These are phyloP conservation scores for Apophysomyces sp. DNA, from an alignment of 371 early-diverging fungal species.

Conservation along the genomic window DNA sequence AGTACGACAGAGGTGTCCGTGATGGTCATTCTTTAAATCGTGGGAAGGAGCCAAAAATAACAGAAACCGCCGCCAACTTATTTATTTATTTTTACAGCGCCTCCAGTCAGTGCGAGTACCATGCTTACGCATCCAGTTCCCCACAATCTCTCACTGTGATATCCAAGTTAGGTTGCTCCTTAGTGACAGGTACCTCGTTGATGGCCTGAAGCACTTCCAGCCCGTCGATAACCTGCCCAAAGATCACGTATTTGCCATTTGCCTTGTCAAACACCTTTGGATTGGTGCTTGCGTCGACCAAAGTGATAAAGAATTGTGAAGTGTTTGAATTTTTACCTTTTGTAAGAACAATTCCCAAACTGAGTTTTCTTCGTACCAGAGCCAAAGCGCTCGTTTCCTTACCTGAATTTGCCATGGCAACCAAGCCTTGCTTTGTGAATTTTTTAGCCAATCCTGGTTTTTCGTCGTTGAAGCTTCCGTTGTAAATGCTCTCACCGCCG, in stretches of 20 bases:
- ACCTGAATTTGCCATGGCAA: constrained; percentile 85
- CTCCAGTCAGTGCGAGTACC: neutral
- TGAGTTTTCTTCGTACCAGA: no score
- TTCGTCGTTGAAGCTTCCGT: constrained; percentile 72
- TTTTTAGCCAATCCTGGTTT: constrained; percentile 56
- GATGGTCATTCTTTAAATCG: neutral
- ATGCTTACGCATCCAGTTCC: constrained; percentile 9
- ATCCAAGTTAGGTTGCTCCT: constrained; percentile 36
- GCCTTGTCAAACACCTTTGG: constrained; percentile 54
- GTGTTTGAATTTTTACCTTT: constrained; percentile 80
- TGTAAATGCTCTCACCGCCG: constrained; percentile 74
- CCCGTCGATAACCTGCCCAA: constrained; percentile 68
- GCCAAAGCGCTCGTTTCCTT: neutral
- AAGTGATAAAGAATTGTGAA: constrained; percentile 80
- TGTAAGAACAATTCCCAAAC: neutral
- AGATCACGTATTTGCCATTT: constrained; percentile 79
- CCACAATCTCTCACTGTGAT: constrained; percentile 46
- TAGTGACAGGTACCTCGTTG: constrained; percentile 36
- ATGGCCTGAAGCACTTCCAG: constrained; percentile 43
- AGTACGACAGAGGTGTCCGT: constrained; percentile 47
- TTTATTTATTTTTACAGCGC: neutral
- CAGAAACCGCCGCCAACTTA: neutral
- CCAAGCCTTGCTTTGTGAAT: constrained; percentile 47
- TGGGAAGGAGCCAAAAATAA: no score
- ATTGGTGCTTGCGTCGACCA: constrained; percentile 35